These are phyloP conservation scores for Gynochthodes officinalis DNA, from an alignment of 257 asterid genomes.

Conservation along the genomic window DNA sequence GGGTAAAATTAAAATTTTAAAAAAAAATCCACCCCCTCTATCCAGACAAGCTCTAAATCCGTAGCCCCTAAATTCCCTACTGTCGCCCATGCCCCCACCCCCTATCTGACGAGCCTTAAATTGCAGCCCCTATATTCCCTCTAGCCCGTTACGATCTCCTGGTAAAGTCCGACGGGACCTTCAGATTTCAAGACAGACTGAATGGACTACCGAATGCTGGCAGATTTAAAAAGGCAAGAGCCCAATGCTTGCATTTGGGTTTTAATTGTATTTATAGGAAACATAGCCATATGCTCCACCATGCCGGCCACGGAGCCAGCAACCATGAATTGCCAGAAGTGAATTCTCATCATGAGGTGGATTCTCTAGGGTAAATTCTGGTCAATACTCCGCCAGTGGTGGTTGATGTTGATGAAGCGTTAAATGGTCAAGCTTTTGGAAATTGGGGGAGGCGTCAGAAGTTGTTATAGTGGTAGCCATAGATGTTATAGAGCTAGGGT, in stretches of 20 bases:
- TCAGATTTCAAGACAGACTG: conserved; percentile 62
- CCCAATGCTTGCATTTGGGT: conserved; percentile 95
- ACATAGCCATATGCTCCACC: conserved; percentile 98
- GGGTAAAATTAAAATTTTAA: too few species aligned
- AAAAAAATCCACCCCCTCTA: too few species aligned
- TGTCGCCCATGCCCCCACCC: too few species aligned
- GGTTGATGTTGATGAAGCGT: conserved; percentile 35
- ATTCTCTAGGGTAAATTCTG: conserved; percentile 30
- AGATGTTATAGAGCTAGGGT: conserved; percentile 5
- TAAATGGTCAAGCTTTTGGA: conserved; percentile 60
- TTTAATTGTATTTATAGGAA: conserved; percentile 87
- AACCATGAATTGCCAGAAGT: conserved; percentile 85
- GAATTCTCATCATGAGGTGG: conserved; percentile 80
- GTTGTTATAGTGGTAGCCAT: conserved; percentile 47
- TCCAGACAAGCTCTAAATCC: too few species aligned
- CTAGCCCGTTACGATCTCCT: too few species aligned
- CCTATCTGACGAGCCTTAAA: too few species aligned
- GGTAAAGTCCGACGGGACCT: conserved; percentile 68
- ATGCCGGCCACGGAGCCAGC: conserved; percentile 91
- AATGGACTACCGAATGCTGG: conserved; percentile 54
- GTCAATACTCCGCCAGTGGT: conserved; percentile 44
- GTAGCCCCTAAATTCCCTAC: too few species aligned
- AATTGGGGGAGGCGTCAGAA: conserved; percentile 55
- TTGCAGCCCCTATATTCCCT: too few species aligned
- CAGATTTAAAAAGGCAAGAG: conserved; percentile 75